Evolutionary conservation across 495 filamentous ascomycete genomes (phyloP).

Genomic region (Xylaria palmicola): DNA sequence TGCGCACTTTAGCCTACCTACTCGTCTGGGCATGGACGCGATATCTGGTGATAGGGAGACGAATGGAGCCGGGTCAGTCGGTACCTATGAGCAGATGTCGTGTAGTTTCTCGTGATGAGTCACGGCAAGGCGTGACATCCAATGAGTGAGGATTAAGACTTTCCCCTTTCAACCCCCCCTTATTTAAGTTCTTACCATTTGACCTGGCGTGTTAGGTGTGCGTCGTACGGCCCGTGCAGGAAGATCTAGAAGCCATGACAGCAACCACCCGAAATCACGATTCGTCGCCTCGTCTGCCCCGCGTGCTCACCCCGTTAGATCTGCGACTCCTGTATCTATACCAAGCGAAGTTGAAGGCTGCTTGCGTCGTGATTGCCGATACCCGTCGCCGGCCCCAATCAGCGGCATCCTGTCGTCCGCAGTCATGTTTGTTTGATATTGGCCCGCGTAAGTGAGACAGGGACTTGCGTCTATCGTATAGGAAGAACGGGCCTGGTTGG

Average conservation of each 20-base stretch:
- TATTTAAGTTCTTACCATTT: not conserved
- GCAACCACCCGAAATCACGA: conserved; percentile 13
- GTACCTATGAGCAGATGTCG: too few species aligned
- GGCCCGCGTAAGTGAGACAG: not conserved
- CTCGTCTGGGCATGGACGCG: not conserved
- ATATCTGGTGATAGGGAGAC: not conserved
- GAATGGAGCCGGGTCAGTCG: too few species aligned
- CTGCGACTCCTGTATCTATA: not conserved
- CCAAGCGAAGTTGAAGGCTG: not conserved
- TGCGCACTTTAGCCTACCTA: not conserved
- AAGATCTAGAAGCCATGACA: conserved; percentile 1
- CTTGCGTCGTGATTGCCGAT: not conserved
- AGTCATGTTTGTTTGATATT: not conserved
- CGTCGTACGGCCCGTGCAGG: not conserved
- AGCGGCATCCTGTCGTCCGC: not conserved
- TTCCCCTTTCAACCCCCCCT: not conserved
- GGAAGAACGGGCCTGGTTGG: not conserved
- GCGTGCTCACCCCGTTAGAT: not conserved
- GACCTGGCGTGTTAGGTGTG: not conserved
- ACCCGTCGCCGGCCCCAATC: not conserved
- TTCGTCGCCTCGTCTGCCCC: conserved; percentile 1
- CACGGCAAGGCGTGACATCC: too few species aligned
- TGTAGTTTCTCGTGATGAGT: too few species aligned
- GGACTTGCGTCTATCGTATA: not conserved
- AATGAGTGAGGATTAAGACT: not conserved